A percentile compares a stretch with the other conserved stretches of the same genome.
Conservation (phyloP, 768 basidiomycete species). For the Termitomyces sp. region DNA sequence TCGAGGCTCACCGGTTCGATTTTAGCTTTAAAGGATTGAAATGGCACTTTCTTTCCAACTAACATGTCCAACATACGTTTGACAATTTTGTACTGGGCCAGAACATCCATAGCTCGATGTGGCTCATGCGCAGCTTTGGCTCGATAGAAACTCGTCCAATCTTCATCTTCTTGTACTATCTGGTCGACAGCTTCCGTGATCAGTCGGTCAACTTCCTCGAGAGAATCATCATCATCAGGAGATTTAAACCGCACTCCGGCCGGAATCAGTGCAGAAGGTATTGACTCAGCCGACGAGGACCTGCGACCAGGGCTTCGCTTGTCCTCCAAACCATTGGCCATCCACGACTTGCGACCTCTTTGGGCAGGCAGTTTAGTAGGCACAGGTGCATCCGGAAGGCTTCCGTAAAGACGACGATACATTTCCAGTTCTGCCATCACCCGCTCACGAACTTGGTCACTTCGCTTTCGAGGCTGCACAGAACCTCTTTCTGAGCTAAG, state of each 20-base stretch:
- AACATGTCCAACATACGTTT: slow-evolving; percentile 42
- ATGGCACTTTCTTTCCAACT: slow-evolving; percentile 36
- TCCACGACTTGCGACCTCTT: not conserved
- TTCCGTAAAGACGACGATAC: slow-evolving; percentile 1
- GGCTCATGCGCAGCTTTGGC: slow-evolving; percentile 26
- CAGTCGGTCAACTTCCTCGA: slow-evolving; percentile 33
- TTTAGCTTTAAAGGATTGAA: slow-evolving; percentile 21
- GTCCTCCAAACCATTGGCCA: not conserved
- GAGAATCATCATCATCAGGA: slow-evolving; percentile 26
- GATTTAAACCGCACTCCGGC: slow-evolving; percentile 19
- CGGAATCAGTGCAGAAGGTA: not conserved
- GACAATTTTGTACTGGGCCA: slow-evolving; percentile 48
- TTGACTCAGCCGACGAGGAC: not conserved
- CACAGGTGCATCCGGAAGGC: not conserved
- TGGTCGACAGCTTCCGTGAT: slow-evolving; percentile 39
- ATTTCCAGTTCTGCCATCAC: slow-evolving; percentile 1
- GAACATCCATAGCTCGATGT: slow-evolving; percentile 33
- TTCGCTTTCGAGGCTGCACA: not conserved
- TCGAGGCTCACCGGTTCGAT: slow-evolving; percentile 38
- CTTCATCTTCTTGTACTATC: slow-evolving; percentile 36
- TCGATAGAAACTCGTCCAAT: slow-evolving; percentile 41
- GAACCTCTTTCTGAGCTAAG: slow-evolving; percentile 7
- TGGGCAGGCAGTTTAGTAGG: not conserved
- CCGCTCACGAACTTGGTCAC: slow-evolving; percentile 1
- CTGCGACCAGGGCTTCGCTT: not conserved